Conservation (phyloP, 257 asterid genomes). For the Lycium barbarum region DNA sequence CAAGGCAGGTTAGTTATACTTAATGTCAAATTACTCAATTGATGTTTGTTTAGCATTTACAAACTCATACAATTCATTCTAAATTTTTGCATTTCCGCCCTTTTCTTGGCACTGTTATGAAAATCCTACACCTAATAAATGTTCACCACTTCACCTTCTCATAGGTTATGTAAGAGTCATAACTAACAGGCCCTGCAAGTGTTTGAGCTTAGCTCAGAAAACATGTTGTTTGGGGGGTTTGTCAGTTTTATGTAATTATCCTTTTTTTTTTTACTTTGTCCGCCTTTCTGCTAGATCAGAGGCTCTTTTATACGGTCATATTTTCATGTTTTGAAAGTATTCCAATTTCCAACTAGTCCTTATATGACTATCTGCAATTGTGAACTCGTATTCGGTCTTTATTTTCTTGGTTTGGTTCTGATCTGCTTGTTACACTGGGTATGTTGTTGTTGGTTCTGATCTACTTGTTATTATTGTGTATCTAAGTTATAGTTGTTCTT, state of each 20-base stretch:
- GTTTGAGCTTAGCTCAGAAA: background rate
- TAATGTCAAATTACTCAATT: conserved; percentile 17
- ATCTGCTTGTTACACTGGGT: too few relatives aligned
- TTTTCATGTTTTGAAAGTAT: background rate
- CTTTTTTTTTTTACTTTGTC: conserved; percentile 20
- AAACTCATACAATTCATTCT: background rate
- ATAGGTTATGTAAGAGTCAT: background rate
- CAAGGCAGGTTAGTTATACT: conserved; percentile 82
- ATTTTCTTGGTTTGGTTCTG: background rate
- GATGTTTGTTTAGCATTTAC: background rate
- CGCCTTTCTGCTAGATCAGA: background rate
- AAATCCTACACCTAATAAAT: background rate
- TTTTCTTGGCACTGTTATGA: background rate
- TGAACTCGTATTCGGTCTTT: background rate
- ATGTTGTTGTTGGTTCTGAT: background rate
- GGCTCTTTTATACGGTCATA: background rate
- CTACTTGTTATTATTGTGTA: background rate
- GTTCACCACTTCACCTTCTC: background rate
- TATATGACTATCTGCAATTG: background rate
- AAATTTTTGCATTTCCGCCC: background rate
- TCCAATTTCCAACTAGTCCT: background rate
- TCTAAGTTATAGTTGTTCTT: background rate
- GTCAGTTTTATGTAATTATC: conserved; percentile 5
- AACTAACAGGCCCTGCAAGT: background rate
- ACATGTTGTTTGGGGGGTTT: background rate